Evolutionary conservation across 2,329 filamentous ascomycete species (phyloP).

Genomic region (Diplodia corticola): DNA sequence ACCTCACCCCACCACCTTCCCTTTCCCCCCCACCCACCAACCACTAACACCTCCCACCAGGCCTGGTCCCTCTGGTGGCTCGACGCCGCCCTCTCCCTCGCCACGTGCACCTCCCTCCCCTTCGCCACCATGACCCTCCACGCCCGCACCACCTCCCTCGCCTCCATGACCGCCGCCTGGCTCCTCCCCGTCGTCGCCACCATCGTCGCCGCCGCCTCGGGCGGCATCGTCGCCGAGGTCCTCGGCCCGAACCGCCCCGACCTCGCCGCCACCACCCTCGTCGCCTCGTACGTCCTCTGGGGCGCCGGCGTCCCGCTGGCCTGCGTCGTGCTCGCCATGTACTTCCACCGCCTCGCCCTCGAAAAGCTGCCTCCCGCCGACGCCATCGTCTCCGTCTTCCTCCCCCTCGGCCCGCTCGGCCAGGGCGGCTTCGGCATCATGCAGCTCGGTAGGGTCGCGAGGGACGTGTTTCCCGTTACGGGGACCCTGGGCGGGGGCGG

Average conservation of each 20-base stretch:
- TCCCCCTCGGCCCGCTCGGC: constrained; percentile 64
- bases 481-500: constrained; percentile 34
- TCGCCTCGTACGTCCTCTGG: constrained; percentile 66
- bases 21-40: too few species aligned
- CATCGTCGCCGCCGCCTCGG: constrained; percentile 62
- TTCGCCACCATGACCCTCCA: constrained; percentile 1
- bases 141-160: constrained; percentile 4
- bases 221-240: constrained; percentile 59
- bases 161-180: constrained; percentile 59
- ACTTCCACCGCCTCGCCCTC: constrained; percentile 65
- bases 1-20: not conserved
- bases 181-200: constrained; percentile 64
- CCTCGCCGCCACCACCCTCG: constrained; percentile 56
- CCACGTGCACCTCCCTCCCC: not conserved
- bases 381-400: constrained; percentile 64
- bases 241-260: constrained; percentile 52
- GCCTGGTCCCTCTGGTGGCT: not conserved
- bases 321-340: constrained; percentile 61
- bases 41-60: not conserved
- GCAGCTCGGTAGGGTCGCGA: constrained; percentile 46
- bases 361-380: constrained; percentile 63
- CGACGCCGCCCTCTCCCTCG: not conserved
- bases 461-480: constrained; percentile 38
- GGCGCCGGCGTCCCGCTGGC: constrained; percentile 61
- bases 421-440: constrained; percentile 58